Conservation (phyloP, 176 grass and related monocot species). For the Paspalum vaginatum region DNA sequence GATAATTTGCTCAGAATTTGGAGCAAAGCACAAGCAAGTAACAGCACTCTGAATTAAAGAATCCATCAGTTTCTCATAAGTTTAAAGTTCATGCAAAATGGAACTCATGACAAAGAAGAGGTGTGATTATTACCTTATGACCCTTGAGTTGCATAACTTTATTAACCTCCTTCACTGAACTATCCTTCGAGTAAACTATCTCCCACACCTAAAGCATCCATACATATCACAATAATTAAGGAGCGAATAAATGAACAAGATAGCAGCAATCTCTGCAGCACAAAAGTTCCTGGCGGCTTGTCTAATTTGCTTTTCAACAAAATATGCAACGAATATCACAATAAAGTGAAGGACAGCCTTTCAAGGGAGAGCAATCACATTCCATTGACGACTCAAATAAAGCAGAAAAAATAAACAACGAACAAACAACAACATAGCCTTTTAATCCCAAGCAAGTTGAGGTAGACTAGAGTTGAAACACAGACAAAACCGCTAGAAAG, state of each 20-base stretch:
- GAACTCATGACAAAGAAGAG: neutral
- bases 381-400: neutral
- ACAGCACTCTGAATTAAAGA: slow-evolving; percentile 73
- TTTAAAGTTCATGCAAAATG: neutral
- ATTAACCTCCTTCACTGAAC: slow-evolving; percentile 84
- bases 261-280: neutral
- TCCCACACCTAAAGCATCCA: slow-evolving; percentile 83
- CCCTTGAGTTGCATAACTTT: slow-evolving; percentile 97
- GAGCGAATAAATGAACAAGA: slow-evolving; percentile 7
- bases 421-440: no score
- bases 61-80: slow-evolving; percentile 19
- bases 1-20: slow-evolving; percentile 83
- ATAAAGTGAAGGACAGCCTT: slow-evolving; percentile 2
- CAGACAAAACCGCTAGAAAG: no score
- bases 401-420: neutral
- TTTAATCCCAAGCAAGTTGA: no score
- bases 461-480: no score
- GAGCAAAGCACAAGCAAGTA: slow-evolving; percentile 78
- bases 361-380: neutral
- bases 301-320: neutral
- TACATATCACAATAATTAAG: slow-evolving; percentile 31
- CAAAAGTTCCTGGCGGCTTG: neutral
- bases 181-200: slow-evolving; percentile 90
- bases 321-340: neutral
- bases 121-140: slow-evolving; percentile 63